A percentile compares a stretch with the other conserved stretches of the same genome.
These are phyloP conservation scores for Rubroshorea leprosula DNA, from an alignment of 345 rosid species.

Conservation along the genomic window DNA sequence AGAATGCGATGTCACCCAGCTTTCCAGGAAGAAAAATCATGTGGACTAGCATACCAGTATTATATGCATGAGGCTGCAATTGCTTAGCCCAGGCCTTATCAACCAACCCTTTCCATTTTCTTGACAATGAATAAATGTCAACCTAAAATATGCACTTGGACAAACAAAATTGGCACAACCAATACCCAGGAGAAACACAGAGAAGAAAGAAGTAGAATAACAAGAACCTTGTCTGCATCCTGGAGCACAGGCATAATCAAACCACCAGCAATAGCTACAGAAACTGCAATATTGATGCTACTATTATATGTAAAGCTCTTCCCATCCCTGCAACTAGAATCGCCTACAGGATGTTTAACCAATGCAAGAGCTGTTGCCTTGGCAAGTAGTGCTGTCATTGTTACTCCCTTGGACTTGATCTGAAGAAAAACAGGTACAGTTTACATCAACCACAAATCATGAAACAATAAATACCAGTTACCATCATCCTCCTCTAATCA, in stretches of 20 bases:
- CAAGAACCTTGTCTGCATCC: conserved; percentile 81
- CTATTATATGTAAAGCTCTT: conserved; percentile 82
- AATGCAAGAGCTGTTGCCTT: conserved; percentile 94
- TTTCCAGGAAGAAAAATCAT: neutral
- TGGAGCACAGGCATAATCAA: conserved; percentile 93
- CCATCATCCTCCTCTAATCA: too few species aligned
- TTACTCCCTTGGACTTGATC: conserved; percentile 95
- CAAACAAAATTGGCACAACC: conserved; percentile 2
- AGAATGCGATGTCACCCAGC: too few species aligned
- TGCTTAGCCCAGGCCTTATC: conserved; percentile 95
- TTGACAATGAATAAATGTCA: conserved; percentile 87
- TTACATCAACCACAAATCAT: too few species aligned
- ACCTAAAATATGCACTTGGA: conserved; percentile 37
- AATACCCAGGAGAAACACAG: neutral
- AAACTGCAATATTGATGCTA: conserved; percentile 86
- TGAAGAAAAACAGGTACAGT: conserved; percentile 30
- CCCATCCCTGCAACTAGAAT: conserved; percentile 87
- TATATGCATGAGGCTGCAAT: conserved; percentile 89
- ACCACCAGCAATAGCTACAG: conserved; percentile 93
- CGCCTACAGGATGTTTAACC: conserved; percentile 70
- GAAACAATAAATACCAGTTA: neutral
- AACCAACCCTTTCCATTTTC: conserved; percentile 97
- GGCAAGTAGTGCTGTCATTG: conserved; percentile 91
- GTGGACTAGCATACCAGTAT: conserved; percentile 45
- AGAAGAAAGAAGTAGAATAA: conserved; percentile 3